A percentile compares a stretch with the other conserved stretches of the same genome.
These are phyloP conservation scores for Sarocladium strictum DNA, from an alignment of 2,329 filamentous ascomycete species.

Conservation along the genomic window DNA sequence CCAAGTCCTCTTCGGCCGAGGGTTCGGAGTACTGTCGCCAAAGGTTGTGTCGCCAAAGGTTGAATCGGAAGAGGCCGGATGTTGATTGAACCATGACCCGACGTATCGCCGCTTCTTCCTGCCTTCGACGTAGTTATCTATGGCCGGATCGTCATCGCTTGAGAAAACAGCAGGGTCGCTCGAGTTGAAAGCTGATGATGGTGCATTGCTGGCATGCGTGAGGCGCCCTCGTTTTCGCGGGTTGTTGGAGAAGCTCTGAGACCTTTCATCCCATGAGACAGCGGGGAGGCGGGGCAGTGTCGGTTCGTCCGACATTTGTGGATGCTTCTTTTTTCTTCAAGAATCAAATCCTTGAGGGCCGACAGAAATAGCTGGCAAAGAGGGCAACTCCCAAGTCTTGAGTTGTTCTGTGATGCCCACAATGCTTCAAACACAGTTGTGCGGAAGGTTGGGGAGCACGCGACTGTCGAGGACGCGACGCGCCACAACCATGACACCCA, in stretches of 20 bases:
- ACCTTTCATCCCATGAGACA: slow-evolving; percentile 31
- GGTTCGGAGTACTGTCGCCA: slow-evolving; percentile 25
- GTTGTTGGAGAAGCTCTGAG: slow-evolving; percentile 32
- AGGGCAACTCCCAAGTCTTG: not conserved
- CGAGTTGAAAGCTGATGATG: slow-evolving; percentile 43
- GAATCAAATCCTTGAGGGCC: no score
- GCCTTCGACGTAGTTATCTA: slow-evolving; percentile 57
- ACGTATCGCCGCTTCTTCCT: slow-evolving; percentile 56
- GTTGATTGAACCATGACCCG: slow-evolving; percentile 63
- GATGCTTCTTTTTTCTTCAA: no score
- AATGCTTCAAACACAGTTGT: not conserved
- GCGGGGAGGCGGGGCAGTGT: slow-evolving; percentile 33
- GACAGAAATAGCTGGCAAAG: no score
- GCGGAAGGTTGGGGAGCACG: slow-evolving; percentile 1
- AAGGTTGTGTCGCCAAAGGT: slow-evolving; percentile 41
- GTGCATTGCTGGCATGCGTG: slow-evolving; percentile 20
- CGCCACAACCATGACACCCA: not conserved
- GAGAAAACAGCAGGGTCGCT: slow-evolving; percentile 69
- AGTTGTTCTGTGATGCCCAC: not conserved
- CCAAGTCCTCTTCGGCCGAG: slow-evolving; percentile 43
- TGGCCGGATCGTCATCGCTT: slow-evolving; percentile 62
- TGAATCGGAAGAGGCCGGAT: slow-evolving; percentile 44
- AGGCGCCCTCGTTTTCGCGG: slow-evolving; percentile 33
- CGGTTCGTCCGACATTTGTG: slow-evolving; percentile 33
- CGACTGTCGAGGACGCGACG: slow-evolving; percentile 4